phyloP scores from a whole-genome alignment of 345 rosid genomes.

The Limnanthes douglasii region DNA sequence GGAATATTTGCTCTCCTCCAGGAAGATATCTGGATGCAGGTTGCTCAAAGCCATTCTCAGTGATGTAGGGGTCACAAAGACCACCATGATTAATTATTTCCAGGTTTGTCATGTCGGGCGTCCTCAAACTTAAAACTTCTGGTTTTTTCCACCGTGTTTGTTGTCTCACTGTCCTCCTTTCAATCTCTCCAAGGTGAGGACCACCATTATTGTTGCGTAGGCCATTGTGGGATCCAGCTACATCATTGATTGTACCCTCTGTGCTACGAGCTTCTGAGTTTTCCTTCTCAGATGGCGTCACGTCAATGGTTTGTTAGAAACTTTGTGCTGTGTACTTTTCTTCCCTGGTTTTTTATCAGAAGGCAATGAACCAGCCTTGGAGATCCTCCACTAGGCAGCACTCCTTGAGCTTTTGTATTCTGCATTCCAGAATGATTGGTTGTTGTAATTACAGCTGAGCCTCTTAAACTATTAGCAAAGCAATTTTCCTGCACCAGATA shows the following conservation, averaged over 20 bases:
- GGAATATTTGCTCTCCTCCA: too few species aligned
- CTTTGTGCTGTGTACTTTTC: constrained; percentile 66
- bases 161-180: constrained; percentile 56
- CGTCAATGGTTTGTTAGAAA: constrained; percentile 30
- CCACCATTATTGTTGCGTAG: constrained; percentile 15
- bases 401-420: constrained; percentile 25
- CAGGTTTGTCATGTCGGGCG: constrained; percentile 10
- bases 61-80: constrained; percentile 70
- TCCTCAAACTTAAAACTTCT: constrained; percentile 17
- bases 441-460: constrained; percentile 8
- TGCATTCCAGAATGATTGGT: constrained; percentile 16
- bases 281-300: constrained; percentile 28
- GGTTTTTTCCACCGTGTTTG: constrained; percentile 37
- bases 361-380: constrained; percentile 27
- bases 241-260: constrained; percentile 7
- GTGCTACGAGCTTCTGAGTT: constrained; percentile 20
- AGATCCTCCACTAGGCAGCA: constrained; percentile 21
- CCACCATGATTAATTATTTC: constrained; percentile 16
- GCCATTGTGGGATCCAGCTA: constrained; percentile 15
- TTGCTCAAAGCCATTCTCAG: constrained; percentile 85
- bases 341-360: constrained; percentile 45
- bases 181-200: constrained; percentile 23
- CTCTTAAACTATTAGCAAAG: constrained; percentile 19
- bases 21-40: constrained; percentile 82
- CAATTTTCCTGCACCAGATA: constrained; percentile 16